A percentile compares a stretch with the other conserved stretches of the same genome.
phyloP scores from a whole-genome alignment of 768 basidiomycete species.

The Hygrocybe coccinea region DNA sequence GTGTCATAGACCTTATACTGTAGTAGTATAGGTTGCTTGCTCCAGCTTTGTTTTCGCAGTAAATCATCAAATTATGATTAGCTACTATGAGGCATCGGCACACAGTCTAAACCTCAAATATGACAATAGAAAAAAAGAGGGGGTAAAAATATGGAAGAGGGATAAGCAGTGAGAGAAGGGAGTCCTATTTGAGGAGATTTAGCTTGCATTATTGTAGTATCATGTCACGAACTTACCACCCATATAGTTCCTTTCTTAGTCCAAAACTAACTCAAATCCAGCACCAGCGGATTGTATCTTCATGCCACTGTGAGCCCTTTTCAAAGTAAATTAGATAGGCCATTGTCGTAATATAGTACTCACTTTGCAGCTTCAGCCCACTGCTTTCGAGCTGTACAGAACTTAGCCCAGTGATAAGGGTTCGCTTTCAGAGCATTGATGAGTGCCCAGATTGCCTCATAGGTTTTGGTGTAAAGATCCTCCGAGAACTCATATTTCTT shows the following conservation, averaged over 20 bases:
- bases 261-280: background rate
- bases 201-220: no score
- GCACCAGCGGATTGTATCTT: background rate
- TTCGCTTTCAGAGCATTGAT: background rate
- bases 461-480: background rate
- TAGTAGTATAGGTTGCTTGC: background rate
- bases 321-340: background rate
- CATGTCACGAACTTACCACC: no score
- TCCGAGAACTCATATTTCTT: background rate
- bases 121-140: no score
- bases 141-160: no score
- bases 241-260: background rate
- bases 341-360: background rate
- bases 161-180: no score
- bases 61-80: no score
- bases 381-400: background rate
- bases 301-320: background rate
- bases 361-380: background rate
- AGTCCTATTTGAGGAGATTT: no score
- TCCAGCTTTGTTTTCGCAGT: no score
- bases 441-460: background rate
- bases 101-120: no score
- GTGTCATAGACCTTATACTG: no score
- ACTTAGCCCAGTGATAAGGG: background rate
- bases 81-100: no score